These are phyloP conservation scores for Plasmopara halstedii DNA, from an alignment of 352 stramenopile genomes.

Conservation along the genomic window DNA sequence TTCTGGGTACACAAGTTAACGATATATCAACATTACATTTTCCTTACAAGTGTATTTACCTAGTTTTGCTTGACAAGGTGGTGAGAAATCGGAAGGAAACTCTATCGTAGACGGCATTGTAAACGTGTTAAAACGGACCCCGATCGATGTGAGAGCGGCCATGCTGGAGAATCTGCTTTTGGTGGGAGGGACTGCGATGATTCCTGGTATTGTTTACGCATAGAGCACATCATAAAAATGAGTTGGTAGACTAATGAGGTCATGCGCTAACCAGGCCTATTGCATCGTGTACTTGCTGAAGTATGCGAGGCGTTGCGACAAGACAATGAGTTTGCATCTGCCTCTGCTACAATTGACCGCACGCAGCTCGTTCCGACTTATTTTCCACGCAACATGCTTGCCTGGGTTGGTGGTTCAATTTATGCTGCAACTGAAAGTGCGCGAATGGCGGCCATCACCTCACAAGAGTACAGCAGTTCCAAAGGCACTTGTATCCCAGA, in stretches of 20 bases:
- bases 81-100: slow-evolving; percentile 21
- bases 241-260: not conserved
- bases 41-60: too few relatives aligned
- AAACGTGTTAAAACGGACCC: slow-evolving; percentile 43
- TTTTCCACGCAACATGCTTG: slow-evolving; percentile 68
- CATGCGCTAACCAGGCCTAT: slow-evolving; percentile 33
- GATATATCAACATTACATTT: too few relatives aligned
- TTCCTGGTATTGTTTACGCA: slow-evolving; percentile 38
- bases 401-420: slow-evolving; percentile 72
- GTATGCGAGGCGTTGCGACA: slow-evolving; percentile 27
- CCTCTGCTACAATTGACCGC: slow-evolving; percentile 22
- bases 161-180: slow-evolving; percentile 75
- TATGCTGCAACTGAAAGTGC: slow-evolving; percentile 59
- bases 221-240: not conserved
- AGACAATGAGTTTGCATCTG: slow-evolving; percentile 34
- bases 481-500: slow-evolving; percentile 35
- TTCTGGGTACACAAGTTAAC: slow-evolving; percentile 28
- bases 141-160: slow-evolving; percentile 53
- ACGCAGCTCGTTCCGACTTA: slow-evolving; percentile 34
- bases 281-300: slow-evolving; percentile 41
- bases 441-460: slow-evolving; percentile 33
- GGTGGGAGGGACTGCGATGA: slow-evolving; percentile 66
- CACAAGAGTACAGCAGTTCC: slow-evolving; percentile 40
- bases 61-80: too few relatives aligned
- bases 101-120: slow-evolving; percentile 54